phyloP scores from a whole-genome alignment of 2,329 filamentous ascomycete genomes.

The Shiraia sp. region DNA sequence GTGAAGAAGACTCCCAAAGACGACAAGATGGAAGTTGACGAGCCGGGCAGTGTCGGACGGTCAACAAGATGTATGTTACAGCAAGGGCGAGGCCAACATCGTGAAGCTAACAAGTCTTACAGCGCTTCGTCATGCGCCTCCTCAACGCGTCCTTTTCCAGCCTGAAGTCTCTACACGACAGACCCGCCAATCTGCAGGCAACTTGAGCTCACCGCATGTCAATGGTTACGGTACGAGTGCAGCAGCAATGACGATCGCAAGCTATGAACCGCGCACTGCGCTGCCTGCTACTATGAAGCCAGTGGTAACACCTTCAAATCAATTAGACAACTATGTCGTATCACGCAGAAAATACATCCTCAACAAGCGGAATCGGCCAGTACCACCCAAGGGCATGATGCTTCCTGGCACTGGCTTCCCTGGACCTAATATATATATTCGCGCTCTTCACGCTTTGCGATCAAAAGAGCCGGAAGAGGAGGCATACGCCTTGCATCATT shows the following conservation, averaged over 20 bases:
- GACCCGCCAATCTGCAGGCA: constrained; percentile 57
- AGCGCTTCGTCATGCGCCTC: constrained; percentile 76
- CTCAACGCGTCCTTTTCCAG: constrained; percentile 82
- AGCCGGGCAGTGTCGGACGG: constrained; percentile 48
- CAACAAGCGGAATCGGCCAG: constrained; percentile 45
- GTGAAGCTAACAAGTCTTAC: constrained; percentile 30
- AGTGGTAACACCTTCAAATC: constrained; percentile 75
- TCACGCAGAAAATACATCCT: constrained; percentile 58
- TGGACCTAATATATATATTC: constrained; percentile 88
- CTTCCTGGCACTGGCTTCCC: constrained; percentile 68
- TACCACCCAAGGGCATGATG: constrained; percentile 57
- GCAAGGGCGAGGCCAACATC: not conserved
- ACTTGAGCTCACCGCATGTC: constrained; percentile 49
- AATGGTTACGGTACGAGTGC: constrained; percentile 45
- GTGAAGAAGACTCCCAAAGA: constrained; percentile 53
- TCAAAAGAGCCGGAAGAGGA: constrained; percentile 81
- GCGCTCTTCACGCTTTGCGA: constrained; percentile 80
- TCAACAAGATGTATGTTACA: constrained; percentile 36
- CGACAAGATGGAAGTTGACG: constrained; percentile 51
- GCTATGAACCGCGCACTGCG: constrained; percentile 69
- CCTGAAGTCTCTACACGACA: constrained; percentile 73
- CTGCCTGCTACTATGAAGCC: constrained; percentile 70
- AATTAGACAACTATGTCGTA: constrained; percentile 68
- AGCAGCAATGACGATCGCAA: constrained; percentile 63
- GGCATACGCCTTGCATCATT: constrained; percentile 88